Evolutionary conservation across 169 alveolate genomes (phyloP), one percentile per base, ranked within the genome.

Genomic region (Eimeria sp.): DNA sequence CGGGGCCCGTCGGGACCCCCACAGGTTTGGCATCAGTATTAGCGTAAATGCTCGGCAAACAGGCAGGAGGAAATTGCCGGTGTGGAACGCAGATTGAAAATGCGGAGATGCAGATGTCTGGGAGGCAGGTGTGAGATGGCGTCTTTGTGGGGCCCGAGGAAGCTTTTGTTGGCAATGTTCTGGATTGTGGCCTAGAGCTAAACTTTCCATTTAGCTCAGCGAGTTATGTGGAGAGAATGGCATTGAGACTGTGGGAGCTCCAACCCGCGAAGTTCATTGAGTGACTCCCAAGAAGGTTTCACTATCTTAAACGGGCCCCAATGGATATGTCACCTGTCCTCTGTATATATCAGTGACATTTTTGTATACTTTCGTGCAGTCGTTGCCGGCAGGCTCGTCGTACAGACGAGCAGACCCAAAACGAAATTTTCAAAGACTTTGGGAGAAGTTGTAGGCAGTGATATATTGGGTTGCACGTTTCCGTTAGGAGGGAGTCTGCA

Each of bases 1-100:
- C 49, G 80, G 11, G 49, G 80, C 14, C 30, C 51, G 10, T 27
- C 51, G 80, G 22, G 47, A 34, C 25, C n/a, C n/a, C 47, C 49
- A 34, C 51, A 34, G 80, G 80, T 70, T 70, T 70, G 80, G 51
- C 80, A 70, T 10, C 80, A 67, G 76, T 67, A 5, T 70, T 11
- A 13, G 10, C n/a, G 9, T 3, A 18, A 18, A 27, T 61, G 72
- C 51, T 1, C 49, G 47, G 80, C 80, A 34, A 25, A 30, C 80
- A 27, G 75, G 51, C 80, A 70, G 80, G 80, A 30, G 80, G 80
- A 27, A 70, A 70, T 30, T n/a, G 80, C 80, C 51, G 34, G 80
- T 27, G 3, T 70, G 3, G 27, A 30, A 16, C 49, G 80, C 51
- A 30, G 47, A 27, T 70, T 27, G n/a, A 70, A 34, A 47, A 30